Evolutionary conservation across 2,329 filamentous ascomycete genomes (phyloP), one percentile per base, ranked within the genome.

Genomic region (Cordyceps farinosa): DNA sequence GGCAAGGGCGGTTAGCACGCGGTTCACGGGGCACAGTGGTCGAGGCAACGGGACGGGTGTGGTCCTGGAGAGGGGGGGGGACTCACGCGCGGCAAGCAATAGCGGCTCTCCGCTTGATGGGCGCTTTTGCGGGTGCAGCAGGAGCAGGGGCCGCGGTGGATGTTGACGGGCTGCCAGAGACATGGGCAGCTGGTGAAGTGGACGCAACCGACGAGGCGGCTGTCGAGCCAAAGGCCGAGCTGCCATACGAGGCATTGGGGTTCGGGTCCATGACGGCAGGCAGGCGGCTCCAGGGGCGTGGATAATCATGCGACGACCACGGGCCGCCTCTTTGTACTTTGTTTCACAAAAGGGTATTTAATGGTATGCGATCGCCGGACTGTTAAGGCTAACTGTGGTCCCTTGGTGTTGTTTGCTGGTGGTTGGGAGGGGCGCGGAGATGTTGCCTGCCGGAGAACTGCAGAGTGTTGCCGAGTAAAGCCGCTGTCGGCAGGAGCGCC

Each of bases 31-130:
- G 7, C 56, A 44, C 59, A 50, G 15, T 56, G 36, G 55, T 52
- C 42, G n/a, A 34, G 27, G 58, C 22, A n/a, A n/a, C 13, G 61
- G 61, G 50, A 51, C 38, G n/a, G 8, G 17, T 22, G 11, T 40
- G 30, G 38, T 44, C 22, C 22, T 22, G 22, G 22, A 22, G 22
- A 22, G 22, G 22, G 22, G 22, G 22, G 22, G 22, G 32, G 66
- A 71, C 75, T 66, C 72, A 83, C 82, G 81, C 80, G 72, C 80
- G 77, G 68, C 82, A 84, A 63, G 82, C 82, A 68, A 84, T 82
- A 32, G 80, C 76, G 45, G 81, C 79, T 70, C 80, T 77, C 57
- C 81, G 78, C 70, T 81, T 83, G 69, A 82, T 77, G 51, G 63
- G 66, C 5, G 70, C 53, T 50, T 56, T 64, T 42, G 51, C 61